A percentile compares a stretch with the other conserved stretches of the same genome.
Evolutionary conservation across 805 yeast species (phyloP).

Genomic region (Starmerella stellata): DNA sequence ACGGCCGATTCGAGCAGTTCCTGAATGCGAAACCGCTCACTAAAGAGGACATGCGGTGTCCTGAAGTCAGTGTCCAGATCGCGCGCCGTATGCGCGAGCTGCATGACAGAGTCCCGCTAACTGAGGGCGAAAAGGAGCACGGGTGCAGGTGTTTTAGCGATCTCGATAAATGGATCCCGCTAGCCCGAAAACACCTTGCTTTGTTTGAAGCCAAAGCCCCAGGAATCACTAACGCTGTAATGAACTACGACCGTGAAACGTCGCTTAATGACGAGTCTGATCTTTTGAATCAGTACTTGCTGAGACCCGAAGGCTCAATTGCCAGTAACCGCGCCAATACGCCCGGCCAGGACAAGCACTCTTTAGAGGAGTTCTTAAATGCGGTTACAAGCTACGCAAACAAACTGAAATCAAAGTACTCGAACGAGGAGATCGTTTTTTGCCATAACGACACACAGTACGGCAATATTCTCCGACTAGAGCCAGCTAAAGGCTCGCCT

Average conservation of each 20-base stretch:
- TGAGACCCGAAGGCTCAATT: not conserved
- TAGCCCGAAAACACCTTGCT: slow-evolving; percentile 30
- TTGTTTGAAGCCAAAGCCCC: slow-evolving; percentile 26
- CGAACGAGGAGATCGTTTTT: slow-evolving; percentile 39
- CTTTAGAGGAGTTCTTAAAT: slow-evolving; percentile 28
- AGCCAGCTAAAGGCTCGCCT: slow-evolving; percentile 34
- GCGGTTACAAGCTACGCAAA: slow-evolving; percentile 35
- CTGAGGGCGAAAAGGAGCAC: slow-evolving; percentile 33
- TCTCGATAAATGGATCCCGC: slow-evolving; percentile 50
- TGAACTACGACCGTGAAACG: slow-evolving; percentile 3
- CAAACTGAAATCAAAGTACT: slow-evolving; percentile 42
- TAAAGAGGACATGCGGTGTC: slow-evolving; percentile 53
- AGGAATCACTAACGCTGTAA: slow-evolving; percentile 14
- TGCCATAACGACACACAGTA: slow-evolving; percentile 96
- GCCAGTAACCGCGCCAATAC: not conserved
- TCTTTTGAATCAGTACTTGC: slow-evolving; percentile 22
- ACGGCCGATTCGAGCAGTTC: slow-evolving; percentile 90
- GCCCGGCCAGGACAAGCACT: not conserved
- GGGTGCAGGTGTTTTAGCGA: slow-evolving; percentile 54
- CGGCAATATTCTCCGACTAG: slow-evolving; percentile 64
- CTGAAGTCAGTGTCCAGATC: slow-evolving; percentile 60
- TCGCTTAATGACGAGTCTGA: slow-evolving; percentile 11
- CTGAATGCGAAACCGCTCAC: slow-evolving; percentile 64
- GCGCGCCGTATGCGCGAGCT: slow-evolving; percentile 94
- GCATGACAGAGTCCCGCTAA: slow-evolving; percentile 59